Evolutionary conservation across 2,329 filamentous ascomycete genomes (phyloP), one percentile per base, ranked within the genome.

Genomic region (Cladosporium sphaerospermum): DNA sequence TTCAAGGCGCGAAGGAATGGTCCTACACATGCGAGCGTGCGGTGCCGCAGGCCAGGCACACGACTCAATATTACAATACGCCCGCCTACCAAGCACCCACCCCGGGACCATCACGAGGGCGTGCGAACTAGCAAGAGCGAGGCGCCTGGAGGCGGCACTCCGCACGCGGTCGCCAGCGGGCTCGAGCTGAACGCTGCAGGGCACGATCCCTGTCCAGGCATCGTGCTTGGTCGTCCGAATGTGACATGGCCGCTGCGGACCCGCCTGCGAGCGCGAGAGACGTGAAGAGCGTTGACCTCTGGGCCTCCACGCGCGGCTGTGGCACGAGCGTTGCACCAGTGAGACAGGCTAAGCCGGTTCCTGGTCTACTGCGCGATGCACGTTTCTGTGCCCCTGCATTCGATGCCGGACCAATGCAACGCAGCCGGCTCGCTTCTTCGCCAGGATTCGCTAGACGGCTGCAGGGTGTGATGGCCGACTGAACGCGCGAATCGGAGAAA

Each of bases 241-340:
- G 40, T 51, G 48, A 51, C 40, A 51, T 43, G 28, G 47, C 45
- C 40, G 39, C 39, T 13, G 32, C n/a, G 2, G 37, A 33, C 46
- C 28, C 36, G 14, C 46, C 48, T 44, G 48, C 44, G 48, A 31
- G 40, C 39, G 13, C 32, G 40, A 32, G 16, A 51, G 48, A 33
- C 40, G 32, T 51, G 40, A 51, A 43, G 48, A 44, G 47, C 47
- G 37, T 14, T 51, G 47, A 28, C 39, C 47, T 51, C 31, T 43
- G 14, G 31, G 34, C 16, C 48, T 44, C 40, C 48, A 51, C 41
- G 32, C 18, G 37, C 48, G 39, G 44, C 28, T 36, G 48, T 51
- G 41, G 48, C 48, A 51, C 48, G 18, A 19, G 40, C 48, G 48
- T 44, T 51, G 48, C 42, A 51, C 48, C 48, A 51, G 40, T 51